Evolutionary conservation across 768 basidiomycete species (phyloP).

Genomic region (Tricholoma matsutake): DNA sequence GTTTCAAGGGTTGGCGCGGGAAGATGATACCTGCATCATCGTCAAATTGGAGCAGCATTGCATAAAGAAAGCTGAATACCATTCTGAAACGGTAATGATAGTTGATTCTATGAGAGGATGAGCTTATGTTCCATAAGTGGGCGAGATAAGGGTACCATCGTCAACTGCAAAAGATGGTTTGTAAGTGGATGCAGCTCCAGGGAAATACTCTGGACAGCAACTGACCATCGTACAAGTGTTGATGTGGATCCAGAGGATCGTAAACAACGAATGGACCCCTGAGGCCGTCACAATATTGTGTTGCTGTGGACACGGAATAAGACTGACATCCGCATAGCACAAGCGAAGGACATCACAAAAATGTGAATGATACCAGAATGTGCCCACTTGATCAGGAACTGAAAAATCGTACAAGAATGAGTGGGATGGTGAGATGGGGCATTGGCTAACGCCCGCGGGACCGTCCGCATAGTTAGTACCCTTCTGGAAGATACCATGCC

Average conservation of each 20-base stretch:
- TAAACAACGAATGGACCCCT: constrained; percentile 14
- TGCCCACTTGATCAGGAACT: constrained; percentile 30
- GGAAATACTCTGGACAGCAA: background rate
- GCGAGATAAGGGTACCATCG: background rate
- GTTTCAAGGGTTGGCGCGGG: constrained; percentile 16
- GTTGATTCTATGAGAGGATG: constrained; percentile 16
- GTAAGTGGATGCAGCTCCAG: background rate
- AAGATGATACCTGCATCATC: constrained; percentile 12
- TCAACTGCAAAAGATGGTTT: background rate
- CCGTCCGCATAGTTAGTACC: constrained; percentile 33
- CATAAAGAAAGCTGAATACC: constrained; percentile 25
- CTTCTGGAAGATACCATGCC: constrained; percentile 32
- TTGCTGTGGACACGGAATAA: constrained; percentile 4
- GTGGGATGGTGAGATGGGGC: constrained; percentile 31
- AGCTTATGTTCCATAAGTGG: background rate
- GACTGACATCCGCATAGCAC: background rate
- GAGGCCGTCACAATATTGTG: constrained; percentile 19
- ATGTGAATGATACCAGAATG: constrained; percentile 17
- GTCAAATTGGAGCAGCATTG: background rate
- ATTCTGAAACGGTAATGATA: constrained; percentile 42
- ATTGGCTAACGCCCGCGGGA: constrained; percentile 29
- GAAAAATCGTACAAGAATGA: constrained; percentile 34
- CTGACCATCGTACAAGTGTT: constrained; percentile 4
- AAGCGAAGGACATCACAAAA: constrained; percentile 19
- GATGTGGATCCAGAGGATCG: background rate